These are phyloP conservation scores for Penicillium ochrochloron DNA, from an alignment of 495 filamentous ascomycete genomes.

Conservation along the genomic window DNA sequence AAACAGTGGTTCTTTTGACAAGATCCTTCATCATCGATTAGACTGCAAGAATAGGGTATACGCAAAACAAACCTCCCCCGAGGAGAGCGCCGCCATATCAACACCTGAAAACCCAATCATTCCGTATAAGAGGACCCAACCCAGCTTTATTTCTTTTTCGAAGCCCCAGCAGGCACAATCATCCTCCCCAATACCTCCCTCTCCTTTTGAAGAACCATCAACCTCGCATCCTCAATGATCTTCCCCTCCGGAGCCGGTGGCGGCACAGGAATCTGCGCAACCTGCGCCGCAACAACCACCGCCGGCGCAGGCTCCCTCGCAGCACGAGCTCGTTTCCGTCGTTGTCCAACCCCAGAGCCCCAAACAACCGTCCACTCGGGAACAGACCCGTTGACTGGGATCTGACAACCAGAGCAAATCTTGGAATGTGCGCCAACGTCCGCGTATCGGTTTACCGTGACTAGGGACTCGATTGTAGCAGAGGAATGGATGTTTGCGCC, in stretches of 20 bases:
- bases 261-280: conserved; percentile 27
- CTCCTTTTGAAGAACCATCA: conserved; percentile 51
- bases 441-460: conserved; percentile 34
- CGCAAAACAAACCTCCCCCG: neutral
- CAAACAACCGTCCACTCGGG: conserved; percentile 52
- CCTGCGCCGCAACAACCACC: conserved; percentile 28
- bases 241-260: conserved; percentile 37
- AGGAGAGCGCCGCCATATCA: neutral
- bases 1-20: neutral
- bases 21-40: neutral
- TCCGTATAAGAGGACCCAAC: no score
- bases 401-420: conserved; percentile 44
- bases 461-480: conserved; percentile 41
- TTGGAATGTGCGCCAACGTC: conserved; percentile 47
- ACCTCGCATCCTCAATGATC: conserved; percentile 51
- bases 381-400: conserved; percentile 33
- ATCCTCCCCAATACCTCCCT: conserved; percentile 46
- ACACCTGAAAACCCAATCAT: neutral
- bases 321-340: conserved; percentile 35
- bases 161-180: conserved; percentile 38
- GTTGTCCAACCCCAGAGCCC: conserved; percentile 43
- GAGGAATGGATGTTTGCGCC: conserved; percentile 45
- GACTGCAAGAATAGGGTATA: conserved; percentile 4
- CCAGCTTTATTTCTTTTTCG: conserved; percentile 36
- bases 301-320: conserved; percentile 29